Evolutionary conservation across 73 alveolate species (phyloP).

Genomic region (Paramecium tetraurelia): DNA sequence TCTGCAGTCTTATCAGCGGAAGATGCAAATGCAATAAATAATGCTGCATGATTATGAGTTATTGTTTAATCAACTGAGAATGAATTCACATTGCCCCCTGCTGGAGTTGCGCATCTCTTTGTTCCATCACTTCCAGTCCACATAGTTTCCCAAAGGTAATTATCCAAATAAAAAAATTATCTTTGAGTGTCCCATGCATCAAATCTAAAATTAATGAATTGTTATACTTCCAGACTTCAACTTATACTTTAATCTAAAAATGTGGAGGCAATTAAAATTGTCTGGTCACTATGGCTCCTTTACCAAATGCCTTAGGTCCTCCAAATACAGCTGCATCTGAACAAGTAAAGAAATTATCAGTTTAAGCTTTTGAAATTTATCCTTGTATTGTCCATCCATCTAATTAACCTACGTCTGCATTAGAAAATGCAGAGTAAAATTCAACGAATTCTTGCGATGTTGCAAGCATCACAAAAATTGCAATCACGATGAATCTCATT

Average conservation of each 20-base stretch:
- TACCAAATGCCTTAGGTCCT: not conserved
- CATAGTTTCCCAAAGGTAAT: not conserved
- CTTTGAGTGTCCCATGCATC: not conserved
- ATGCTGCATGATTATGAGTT: not conserved
- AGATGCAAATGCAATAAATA: not conserved
- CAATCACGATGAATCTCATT: not conserved
- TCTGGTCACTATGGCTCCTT: not conserved
- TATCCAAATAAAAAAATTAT: not conserved
- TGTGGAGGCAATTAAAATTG: not conserved
- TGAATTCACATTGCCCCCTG: not conserved
- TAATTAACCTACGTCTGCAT: not conserved
- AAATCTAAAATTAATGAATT: not conserved
- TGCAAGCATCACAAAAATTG: not conserved
- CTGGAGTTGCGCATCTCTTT: not conserved
- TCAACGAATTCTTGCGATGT: not conserved
- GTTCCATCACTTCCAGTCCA: not conserved
- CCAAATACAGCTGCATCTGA: not conserved
- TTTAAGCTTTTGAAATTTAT: not conserved
- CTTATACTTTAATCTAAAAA: not conserved
- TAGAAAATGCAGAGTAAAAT: not conserved
- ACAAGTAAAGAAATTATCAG: conserved; percentile 2
- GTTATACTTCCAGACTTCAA: not conserved
- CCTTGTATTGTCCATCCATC: not conserved
- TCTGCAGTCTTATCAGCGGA: not conserved
- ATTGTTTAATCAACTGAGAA: not conserved